These are phyloP conservation scores for Zopfia rhizophila DNA, from an alignment of 2,329 filamentous ascomycete species.

Conservation along the genomic window DNA sequence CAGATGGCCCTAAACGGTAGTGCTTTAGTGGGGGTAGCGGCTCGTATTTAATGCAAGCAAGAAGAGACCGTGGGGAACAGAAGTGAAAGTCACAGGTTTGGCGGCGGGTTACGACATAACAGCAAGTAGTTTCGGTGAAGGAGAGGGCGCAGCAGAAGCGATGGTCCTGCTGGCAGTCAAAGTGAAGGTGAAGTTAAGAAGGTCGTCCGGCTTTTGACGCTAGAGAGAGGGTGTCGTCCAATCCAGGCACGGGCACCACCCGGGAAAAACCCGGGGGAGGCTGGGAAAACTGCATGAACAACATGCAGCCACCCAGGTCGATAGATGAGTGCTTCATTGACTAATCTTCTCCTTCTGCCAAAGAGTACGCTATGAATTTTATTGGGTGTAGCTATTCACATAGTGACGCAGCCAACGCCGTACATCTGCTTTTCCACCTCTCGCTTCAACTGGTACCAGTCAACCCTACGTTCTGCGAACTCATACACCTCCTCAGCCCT, in stretches of 20 bases:
- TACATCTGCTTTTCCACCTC: constrained; percentile 98
- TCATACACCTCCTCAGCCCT: constrained; percentile 97
- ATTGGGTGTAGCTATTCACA: too few relatives aligned
- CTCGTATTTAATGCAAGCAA: constrained; percentile 12
- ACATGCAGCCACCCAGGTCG: constrained; percentile 21
- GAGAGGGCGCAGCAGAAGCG: too few relatives aligned
- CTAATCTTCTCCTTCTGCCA: too few relatives aligned
- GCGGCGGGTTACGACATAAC: too few relatives aligned
- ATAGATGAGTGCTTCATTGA: too few relatives aligned
- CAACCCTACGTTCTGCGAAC: constrained; percentile 90
- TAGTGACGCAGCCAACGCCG: constrained; percentile 85
- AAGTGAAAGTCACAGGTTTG: too few relatives aligned
- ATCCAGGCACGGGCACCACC: constrained; percentile 30
- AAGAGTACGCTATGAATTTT: too few relatives aligned
- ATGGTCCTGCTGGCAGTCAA: constrained; percentile 18
- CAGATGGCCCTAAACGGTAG: constrained; percentile 22
- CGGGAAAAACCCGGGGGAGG: constrained; percentile 30
- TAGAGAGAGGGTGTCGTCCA: too few relatives aligned
- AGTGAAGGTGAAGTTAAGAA: constrained; percentile 25
- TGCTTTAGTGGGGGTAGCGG: constrained; percentile 24
- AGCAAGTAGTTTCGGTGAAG: too few relatives aligned
- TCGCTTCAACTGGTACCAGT: constrained; percentile 91
- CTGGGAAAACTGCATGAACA: constrained; percentile 30
- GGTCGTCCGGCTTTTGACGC: too few relatives aligned
- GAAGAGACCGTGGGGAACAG: too few relatives aligned